Percentiles rank a stretch among this genome's conserved stretches.
Conservation (phyloP, 106 monocot species). For the Gastrodia elata region DNA sequence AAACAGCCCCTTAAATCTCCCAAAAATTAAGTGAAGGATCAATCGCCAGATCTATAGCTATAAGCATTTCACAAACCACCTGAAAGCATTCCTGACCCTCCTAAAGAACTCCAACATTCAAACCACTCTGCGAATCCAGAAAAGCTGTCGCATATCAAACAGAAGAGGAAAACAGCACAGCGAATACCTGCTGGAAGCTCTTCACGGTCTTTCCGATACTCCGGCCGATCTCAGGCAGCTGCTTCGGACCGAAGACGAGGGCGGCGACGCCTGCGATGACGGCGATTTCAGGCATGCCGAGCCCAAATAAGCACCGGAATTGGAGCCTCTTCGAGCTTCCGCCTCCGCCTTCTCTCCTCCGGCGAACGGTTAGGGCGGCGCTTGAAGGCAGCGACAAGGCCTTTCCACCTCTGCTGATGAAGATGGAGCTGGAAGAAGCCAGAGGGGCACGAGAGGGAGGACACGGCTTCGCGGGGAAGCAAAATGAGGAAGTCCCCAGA, state of each 20-base stretch:
- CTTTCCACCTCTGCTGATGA: slow-evolving; percentile 9
- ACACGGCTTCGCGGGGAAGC: neutral
- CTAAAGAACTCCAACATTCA: neutral
- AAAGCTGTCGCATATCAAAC: neutral
- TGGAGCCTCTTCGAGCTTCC: slow-evolving; percentile 14
- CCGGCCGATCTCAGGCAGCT: slow-evolving; percentile 85
- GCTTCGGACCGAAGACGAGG: slow-evolving; percentile 79
- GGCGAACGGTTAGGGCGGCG: neutral
- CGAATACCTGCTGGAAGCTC: slow-evolving; percentile 83
- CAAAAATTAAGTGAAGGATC: neutral
- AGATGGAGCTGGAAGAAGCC: slow-evolving; percentile 13
- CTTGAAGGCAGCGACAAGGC: neutral
- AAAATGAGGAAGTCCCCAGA: slow-evolving; percentile 12
- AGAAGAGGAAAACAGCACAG: neutral
- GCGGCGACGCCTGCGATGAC: slow-evolving; percentile 96
- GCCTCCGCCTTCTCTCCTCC: neutral
- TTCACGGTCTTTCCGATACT: slow-evolving; percentile 91
- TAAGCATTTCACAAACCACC: neutral
- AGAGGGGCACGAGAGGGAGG: slow-evolving; percentile 12
- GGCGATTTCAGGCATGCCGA: slow-evolving; percentile 89
- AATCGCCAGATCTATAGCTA: neutral
- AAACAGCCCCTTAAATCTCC: neutral
- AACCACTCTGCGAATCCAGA: neutral
- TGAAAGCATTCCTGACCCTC: neutral
- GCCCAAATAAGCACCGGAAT: slow-evolving; percentile 78